These are phyloP conservation scores for Trichoderma lentiforme DNA, from an alignment of 2,329 filamentous ascomycete genomes.

Conservation along the genomic window DNA sequence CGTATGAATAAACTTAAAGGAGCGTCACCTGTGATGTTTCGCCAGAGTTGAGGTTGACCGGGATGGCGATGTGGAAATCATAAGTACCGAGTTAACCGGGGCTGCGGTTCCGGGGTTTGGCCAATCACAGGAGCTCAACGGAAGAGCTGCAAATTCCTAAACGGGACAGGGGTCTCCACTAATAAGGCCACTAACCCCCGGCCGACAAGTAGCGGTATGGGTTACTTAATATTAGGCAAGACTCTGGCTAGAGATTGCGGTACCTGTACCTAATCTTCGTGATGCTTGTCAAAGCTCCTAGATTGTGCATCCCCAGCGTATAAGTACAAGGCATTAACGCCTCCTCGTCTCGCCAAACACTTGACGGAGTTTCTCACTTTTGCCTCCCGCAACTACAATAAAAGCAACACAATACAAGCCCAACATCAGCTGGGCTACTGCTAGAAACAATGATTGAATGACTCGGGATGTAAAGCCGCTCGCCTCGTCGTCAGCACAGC, in stretches of 20 bases:
- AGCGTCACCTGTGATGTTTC: not conserved
- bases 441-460: not conserved
- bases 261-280: not conserved
- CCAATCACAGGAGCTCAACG: not conserved
- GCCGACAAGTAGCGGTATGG: not conserved
- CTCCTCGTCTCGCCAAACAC: not conserved
- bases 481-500: slow-evolving; percentile 3
- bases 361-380: not conserved
- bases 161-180: not conserved
- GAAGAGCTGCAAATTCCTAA: not conserved
- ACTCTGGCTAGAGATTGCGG: not conserved
- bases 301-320: not conserved
- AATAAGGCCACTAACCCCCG: not conserved
- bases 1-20: not conserved
- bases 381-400: not conserved
- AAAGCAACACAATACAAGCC: not conserved
- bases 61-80: not conserved
- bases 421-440: not conserved
- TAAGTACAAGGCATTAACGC: not conserved
- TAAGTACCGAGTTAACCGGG: not conserved
- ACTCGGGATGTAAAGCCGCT: not conserved
- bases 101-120: not conserved
- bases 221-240: not conserved
- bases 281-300: not conserved
- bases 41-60: not conserved